Evolutionary conservation across 1,139 yeast species (phyloP).

Genomic region (Taiozyma onychis): DNA sequence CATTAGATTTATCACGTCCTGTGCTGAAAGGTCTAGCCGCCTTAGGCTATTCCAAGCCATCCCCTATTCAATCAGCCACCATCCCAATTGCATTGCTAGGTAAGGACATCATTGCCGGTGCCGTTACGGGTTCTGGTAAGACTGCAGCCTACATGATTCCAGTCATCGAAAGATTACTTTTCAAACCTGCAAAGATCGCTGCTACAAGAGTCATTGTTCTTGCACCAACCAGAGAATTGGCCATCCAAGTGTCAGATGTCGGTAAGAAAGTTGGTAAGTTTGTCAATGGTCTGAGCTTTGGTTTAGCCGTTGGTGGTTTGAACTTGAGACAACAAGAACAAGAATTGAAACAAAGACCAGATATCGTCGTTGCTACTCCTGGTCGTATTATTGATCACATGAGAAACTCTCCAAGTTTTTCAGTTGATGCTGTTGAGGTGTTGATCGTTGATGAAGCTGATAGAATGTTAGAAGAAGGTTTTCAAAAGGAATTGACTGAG

Average conservation of each 20-base stretch:
- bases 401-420: constrained; percentile 89
- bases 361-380: constrained; percentile 93
- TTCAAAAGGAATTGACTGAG: constrained; percentile 90
- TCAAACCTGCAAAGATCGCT: constrained; percentile 79
- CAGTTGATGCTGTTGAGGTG: constrained; percentile 86
- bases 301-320: constrained; percentile 97
- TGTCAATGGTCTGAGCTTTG: constrained; percentile 71
- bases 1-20: constrained; percentile 83
- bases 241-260: constrained; percentile 92
- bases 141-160: constrained; percentile 98
- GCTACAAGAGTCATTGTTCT: constrained; percentile 86
- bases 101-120: constrained; percentile 97
- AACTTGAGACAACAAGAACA: constrained; percentile 93
- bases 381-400: constrained; percentile 97
- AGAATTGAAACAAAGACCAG: constrained; percentile 86
- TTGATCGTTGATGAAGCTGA: constrained; percentile 97
- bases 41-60: constrained; percentile 78
- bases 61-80: constrained; percentile 91
- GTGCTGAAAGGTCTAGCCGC: constrained; percentile 75
- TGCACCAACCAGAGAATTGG: constrained; percentile 96
- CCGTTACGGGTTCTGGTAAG: constrained; percentile 98
- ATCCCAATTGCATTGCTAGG: constrained; percentile 92
- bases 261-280: constrained; percentile 79
- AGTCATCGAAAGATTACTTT: constrained; percentile 83
- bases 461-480: constrained; percentile 98